Base-by-base conservation (phyloP, 169 alveolate genomes). In the Ichthyophthirius multifiliis region DNA sequence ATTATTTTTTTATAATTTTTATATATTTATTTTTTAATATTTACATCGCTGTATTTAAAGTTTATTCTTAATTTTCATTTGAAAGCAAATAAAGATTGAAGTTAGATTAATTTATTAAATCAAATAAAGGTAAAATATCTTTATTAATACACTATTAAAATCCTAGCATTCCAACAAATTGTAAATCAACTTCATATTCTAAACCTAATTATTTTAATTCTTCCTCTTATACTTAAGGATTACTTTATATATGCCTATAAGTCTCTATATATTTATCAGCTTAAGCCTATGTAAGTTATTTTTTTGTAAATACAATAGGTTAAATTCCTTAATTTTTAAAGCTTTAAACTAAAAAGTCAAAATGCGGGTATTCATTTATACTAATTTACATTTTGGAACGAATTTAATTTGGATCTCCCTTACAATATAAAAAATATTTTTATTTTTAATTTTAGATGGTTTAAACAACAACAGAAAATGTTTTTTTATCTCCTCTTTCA, bases 181-280 rank as follows among this genome's bases (percentile, higher is more conserved):
- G 43, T 6, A 55, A 18, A 27, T 34, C 13, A 18, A 27, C 43
- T 18, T 55, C 71, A 55, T 15, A 55, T 27, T 27, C 39, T 13
- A 55, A 27, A 55, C 71, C 71, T 15, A 55, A 23, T 7, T 55
- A 55, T 55, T 55, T 55, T 23, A 55, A 15, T 27, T 55, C 71
- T 55, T 55, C 71, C 31, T 55, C 71, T 27, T 55, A 55, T n/a
- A 55, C 31, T 27, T 55, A 6, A 55, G 71, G 71, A 55, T 55
- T 39, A 27, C 71, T 55, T 55, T 55, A 27, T 6, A 20, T 13
- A 10, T 39, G 43, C 31, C 31, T 55, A 27, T 20, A 55, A 18
- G 71, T 16, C 4, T 13, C 23, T 6, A 55, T 15, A 55, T 27
- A 55, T n/a, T 55, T 55, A 3, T 16, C 13, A 27, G 31, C 5